Evolutionary conservation across 1,284 basidiomycete genomes (phyloP), one percentile per base, ranked within the genome.

Genomic region (Exobasidium cylindrosporum): DNA sequence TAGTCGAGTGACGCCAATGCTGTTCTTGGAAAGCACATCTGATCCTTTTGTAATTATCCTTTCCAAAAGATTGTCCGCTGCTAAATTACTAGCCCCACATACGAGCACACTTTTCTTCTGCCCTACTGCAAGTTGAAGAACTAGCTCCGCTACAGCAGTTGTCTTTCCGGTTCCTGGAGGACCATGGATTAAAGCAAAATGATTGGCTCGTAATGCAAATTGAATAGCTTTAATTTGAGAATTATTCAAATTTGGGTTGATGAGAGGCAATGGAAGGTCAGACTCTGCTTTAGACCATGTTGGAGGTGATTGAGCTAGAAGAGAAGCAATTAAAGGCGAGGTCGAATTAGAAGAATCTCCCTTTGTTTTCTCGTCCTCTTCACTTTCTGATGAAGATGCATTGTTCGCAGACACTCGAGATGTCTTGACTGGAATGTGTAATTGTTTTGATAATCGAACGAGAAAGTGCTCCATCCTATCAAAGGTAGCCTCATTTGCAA

Each of bases 141-240:
- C 71, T 10, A 79, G 64, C 59, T 79, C 77, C 23, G 90, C 91
- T 11, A 77, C 61, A 0, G 69, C 67, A 1, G 68, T 74, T 3
- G 69, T 78, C 60, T 76, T 76, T 10, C 79, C 78, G 0, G 80
- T 81, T 1, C 85, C 94, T 63, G 95, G 94, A 4, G 95, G 95
- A 0, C 95, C 94, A 76, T 97, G 94, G n/a, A 98, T 93, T 68
- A 93, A 91, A 0, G 90, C 90, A 0, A 97, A 84, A 74, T 93
- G 88, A 1, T 86, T 68, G 0, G 83, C 83, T 0, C 88, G 85
- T 1, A 94, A 78, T 3, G 87, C 87, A 70, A 92, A 90, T 55
- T 81, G 83, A 45, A 94, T 86, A 0, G 93, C 92, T 21, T 86
- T 83, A 76, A 88, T 87, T 78, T 98, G 95, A 63, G 90, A 91